Evolutionary conservation across 164 flowering plant genomes (phyloP), one percentile per base, ranked within the genome.

Genomic region (Aristolochia contorta): DNA sequence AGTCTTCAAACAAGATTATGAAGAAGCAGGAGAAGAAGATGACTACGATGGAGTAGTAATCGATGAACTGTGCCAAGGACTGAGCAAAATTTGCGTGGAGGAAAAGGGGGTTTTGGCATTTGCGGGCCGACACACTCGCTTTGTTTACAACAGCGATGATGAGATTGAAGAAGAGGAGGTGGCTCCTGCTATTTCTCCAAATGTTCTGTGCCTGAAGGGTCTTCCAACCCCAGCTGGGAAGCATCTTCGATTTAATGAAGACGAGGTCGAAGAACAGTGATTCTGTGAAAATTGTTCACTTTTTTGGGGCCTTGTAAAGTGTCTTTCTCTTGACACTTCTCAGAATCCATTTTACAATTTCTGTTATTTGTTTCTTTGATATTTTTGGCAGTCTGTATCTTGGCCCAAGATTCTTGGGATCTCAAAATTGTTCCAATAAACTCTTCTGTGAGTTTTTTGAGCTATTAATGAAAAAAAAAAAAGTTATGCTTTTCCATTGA

Each of bases 231-330:
- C 68, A 12, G 47, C 54, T 21, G 72, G 72, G 48, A 69, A 69
- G 47, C 72, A 60, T 47, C 68, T 64, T 14, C 64, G 65, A 60
- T 69, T 69, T 56, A 67, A 56, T 47, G 68, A 64, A 30, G 61
- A 69, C 20, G 64, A 69, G 9, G 58, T 57, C 14, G 65, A 62
- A 13, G 57, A 62, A 6, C 20, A 49, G 19, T 58, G 14, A 21
- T 27, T n/a, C n/a, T n/a, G 15, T n/a, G 49, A 19, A 41, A n/a
- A 20, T 43, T 4, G 19, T 14, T 16, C 5, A 18, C 27, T 50
- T 18, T 18, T 15, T 22, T 13, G 10, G 15, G 14, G n/a, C 6
- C n/a, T 13, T 13, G 21, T 33, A 45, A 12, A 20, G 19, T 50
- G 56, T 30, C 43, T 30, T 19, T 18, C 63, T 30, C 43, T 49